These are phyloP conservation scores for Tetrapisispora arboricola DNA, from an alignment of 805 yeast species.

Conservation along the genomic window DNA sequence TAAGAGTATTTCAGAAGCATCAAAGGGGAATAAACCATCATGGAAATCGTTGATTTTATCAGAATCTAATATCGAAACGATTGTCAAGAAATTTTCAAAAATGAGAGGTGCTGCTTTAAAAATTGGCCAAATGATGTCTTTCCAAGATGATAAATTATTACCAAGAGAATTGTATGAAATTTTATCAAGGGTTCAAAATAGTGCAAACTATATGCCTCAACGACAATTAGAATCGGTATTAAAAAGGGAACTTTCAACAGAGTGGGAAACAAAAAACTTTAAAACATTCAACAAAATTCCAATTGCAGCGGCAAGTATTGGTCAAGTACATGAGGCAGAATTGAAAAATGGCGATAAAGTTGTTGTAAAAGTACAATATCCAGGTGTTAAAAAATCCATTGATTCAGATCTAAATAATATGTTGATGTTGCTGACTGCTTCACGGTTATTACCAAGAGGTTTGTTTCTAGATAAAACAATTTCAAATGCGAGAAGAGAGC, in stretches of 20 bases:
- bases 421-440: constrained; percentile 72
- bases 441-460: constrained; percentile 81
- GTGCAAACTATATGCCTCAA: constrained; percentile 95
- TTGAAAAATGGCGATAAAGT: constrained; percentile 59
- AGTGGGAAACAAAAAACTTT: constrained; percentile 57
- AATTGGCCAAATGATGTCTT: constrained; percentile 92
- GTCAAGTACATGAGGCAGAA: constrained; percentile 87
- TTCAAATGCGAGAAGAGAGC: constrained; percentile 84
- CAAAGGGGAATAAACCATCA: constrained; percentile 41
- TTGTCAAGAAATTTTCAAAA: constrained; percentile 77
- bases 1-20: constrained; percentile 63
- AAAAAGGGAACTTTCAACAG: constrained; percentile 56
- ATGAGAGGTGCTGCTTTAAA: constrained; percentile 99
- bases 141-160: constrained; percentile 78
- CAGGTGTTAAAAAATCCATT: constrained; percentile 89
- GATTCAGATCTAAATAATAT: constrained; percentile 89
- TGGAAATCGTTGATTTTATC: constrained; percentile 56
- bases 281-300: constrained; percentile 76
- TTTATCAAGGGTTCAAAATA: constrained; percentile 76
- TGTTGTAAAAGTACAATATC: constrained; percentile 94
- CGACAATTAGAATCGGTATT: constrained; percentile 74
- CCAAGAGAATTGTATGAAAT: constrained; percentile 81
- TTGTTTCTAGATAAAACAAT: constrained; percentile 84
- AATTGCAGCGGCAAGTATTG: constrained; percentile 94
- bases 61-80: constrained; percentile 74